A percentile compares a stretch with the other conserved stretches of the same genome.
These are phyloP conservation scores for Pythium dissimile DNA, from an alignment of 352 stramenopile species.

Conservation along the genomic window DNA sequence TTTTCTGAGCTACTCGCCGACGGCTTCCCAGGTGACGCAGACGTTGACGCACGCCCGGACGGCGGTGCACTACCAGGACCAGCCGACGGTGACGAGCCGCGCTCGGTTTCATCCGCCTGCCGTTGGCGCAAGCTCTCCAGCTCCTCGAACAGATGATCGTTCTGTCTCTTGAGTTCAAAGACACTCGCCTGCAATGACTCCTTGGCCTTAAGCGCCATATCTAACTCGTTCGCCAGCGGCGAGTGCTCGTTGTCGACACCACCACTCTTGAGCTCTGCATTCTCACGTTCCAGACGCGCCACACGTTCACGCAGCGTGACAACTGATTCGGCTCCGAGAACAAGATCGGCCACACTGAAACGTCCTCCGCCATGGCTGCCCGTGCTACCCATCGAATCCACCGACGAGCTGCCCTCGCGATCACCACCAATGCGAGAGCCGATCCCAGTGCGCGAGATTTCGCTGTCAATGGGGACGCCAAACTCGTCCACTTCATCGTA, in stretches of 20 bases:
- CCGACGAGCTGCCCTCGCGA: conserved; percentile 5
- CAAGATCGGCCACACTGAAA: conserved; percentile 49
- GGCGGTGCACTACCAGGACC: neutral
- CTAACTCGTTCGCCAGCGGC: conserved; percentile 64
- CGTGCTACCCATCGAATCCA: conserved; percentile 9
- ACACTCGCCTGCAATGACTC: conserved; percentile 63
- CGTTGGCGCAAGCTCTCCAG: conserved; percentile 24
- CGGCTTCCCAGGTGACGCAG: conserved; percentile 5
- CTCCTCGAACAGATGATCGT: conserved; percentile 68
- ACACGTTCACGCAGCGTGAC: conserved; percentile 53
- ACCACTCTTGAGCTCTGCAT: conserved; percentile 58
- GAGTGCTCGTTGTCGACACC: conserved; percentile 44
- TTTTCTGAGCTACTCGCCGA: conserved; percentile 23
- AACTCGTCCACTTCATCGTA: conserved; percentile 25
- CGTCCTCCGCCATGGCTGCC: conserved; percentile 32
- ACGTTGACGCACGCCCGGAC: neutral
- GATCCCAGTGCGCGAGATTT: conserved; percentile 4
- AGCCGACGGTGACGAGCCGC: neutral
- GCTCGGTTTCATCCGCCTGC: neutral
- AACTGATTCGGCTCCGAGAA: conserved; percentile 65
- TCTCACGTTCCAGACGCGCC: conserved; percentile 73
- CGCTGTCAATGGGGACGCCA: neutral
- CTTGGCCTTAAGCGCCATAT: conserved; percentile 74
- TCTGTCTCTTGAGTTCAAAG: conserved; percentile 73
- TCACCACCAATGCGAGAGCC: neutral